phyloP scores from a whole-genome alignment of 768 basidiomycete species.

The Sporobolomyces phaffii region DNA sequence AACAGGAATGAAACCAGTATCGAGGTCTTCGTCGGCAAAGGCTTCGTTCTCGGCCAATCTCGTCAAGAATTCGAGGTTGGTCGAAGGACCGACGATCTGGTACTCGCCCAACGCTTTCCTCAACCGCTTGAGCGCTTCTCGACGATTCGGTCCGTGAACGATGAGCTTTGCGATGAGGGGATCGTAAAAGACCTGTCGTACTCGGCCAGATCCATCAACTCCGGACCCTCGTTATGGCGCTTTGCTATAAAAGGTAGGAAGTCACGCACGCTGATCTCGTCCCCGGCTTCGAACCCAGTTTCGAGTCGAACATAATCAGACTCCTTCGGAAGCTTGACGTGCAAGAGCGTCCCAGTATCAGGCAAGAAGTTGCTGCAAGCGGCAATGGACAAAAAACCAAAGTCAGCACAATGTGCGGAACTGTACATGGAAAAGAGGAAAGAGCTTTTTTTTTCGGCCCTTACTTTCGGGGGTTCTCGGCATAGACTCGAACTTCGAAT shows the following conservation, averaged over 20 bases:
- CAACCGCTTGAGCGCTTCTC: conserved; percentile 73
- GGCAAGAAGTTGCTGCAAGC: conserved; percentile 65
- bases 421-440: no score
- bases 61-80: conserved; percentile 83
- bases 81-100: conserved; percentile 81
- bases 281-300: conserved; percentile 68
- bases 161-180: conserved; percentile 90
- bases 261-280: conserved; percentile 46
- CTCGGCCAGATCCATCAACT: no score
- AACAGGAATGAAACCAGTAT: conserved; percentile 87
- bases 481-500: conserved; percentile 91
- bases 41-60: conserved; percentile 67
- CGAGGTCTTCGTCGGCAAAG: conserved; percentile 72
- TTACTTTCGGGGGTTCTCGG: conserved; percentile 82
- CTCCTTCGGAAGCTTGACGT: conserved; percentile 71
- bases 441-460: no score
- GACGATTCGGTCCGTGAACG: conserved; percentile 74
- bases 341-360: conserved; percentile 74
- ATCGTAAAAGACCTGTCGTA: conserved; percentile 85
- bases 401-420: no score
- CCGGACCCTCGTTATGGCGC: no score
- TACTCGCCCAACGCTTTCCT: conserved; percentile 78
- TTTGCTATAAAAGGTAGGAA: no score
- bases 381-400: neutral
- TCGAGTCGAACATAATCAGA: conserved; percentile 72